Evolutionary conservation across 2,329 filamentous ascomycete genomes (phyloP).

Genomic region (Diplodia sapinea): DNA sequence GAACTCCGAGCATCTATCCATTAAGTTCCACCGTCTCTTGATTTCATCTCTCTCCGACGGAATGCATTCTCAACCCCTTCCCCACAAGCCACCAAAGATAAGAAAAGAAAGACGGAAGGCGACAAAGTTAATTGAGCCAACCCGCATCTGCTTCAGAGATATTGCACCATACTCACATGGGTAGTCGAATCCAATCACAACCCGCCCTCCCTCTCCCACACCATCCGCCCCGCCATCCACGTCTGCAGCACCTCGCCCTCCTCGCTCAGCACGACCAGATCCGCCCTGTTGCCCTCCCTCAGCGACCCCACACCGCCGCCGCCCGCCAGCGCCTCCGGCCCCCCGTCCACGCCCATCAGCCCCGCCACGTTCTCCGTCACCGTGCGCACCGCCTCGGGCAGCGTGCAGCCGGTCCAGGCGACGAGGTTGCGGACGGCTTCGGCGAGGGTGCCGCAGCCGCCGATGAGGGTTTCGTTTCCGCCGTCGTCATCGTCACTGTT

Average conservation of each 20-base stretch:
- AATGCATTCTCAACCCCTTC: too few relatives aligned
- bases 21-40: too few relatives aligned
- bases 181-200: not conserved
- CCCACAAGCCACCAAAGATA: too few relatives aligned
- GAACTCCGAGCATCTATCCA: too few relatives aligned
- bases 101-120: too few relatives aligned
- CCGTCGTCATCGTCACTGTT: constrained; percentile 39
- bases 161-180: too few relatives aligned
- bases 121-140: too few relatives aligned
- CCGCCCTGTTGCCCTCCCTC: constrained; percentile 54
- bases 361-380: constrained; percentile 59
- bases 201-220: constrained; percentile 50
- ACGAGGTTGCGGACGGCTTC: constrained; percentile 58
- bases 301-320: constrained; percentile 50
- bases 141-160: too few relatives aligned
- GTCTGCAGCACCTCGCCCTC: constrained; percentile 57
- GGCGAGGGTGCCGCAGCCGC: constrained; percentile 58
- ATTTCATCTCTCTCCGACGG: too few relatives aligned
- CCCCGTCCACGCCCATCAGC: constrained; percentile 55
- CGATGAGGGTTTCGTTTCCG: constrained; percentile 54
- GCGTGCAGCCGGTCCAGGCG: constrained; percentile 53
- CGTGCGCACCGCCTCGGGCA: constrained; percentile 56
- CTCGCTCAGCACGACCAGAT: constrained; percentile 57
- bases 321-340: constrained; percentile 52
- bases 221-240: constrained; percentile 56